Evolutionary conservation across 2,329 filamentous ascomycete species (phyloP), one percentile per base, ranked within the genome.

Genomic region (Fusarium secorum): DNA sequence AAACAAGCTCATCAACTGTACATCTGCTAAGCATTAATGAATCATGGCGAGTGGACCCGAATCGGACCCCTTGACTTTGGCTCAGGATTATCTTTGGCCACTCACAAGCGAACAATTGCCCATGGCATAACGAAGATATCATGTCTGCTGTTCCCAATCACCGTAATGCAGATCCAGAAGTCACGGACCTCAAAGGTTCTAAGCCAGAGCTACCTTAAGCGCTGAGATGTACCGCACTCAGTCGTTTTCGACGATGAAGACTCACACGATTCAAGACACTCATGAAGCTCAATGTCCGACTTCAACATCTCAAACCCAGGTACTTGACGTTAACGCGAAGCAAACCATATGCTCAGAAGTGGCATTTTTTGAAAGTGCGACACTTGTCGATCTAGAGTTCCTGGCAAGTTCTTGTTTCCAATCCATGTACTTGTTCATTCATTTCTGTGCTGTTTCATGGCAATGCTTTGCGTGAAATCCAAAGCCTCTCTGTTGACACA

Each of bases 81-180:
- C 36, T 53, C 35, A 20, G 26, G 32, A 38, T 30, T 41, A 51
- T 24, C 28, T 66, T 41, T 44, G 44, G 10, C 69, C 68, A 71
- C 39, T 72, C 44, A 68, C 44, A 61, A 28, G 24, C 28, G 38
- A 71, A 52, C 20, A 72, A 45, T 49, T 30, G 68, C 56, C 69
- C 68, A 71, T 70, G 68, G 52, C 52, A 38, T 35, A 38, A 56
- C 36, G 22, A 26, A 30, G 44, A 15, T 28, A 26, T 35, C 45
- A 57, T 36, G 18, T 24, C 45, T 46, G 42, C 30, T 55, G 26
- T 48, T 66, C 35, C 11, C 39, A 44, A 18, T 30, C 14, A 15
- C 22, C 36, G 18, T 55, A 17, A 28, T 42, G 24, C 22, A 36
- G 39, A 44, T 38, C n/a, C n/a, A 45, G 49, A 41, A 56, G 24